Percentiles rank a stretch among this genome's conserved stretches.
phyloP scores from a whole-genome alignment of 2,329 filamentous ascomycete genomes.

The Proliferodiscus dingleyae region DNA sequence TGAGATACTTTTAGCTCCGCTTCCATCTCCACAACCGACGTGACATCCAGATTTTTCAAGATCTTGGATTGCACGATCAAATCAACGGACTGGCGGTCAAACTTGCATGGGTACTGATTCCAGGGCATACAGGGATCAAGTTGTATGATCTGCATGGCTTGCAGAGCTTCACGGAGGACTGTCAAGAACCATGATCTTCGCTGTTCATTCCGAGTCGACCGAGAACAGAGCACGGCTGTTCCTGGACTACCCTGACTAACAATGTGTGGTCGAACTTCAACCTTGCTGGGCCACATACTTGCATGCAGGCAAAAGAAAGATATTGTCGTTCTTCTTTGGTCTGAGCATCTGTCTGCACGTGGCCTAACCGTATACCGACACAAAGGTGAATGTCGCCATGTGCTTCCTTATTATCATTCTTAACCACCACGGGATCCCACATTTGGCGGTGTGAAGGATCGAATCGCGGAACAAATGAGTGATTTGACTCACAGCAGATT shows the following conservation, averaged over 20 bases:
- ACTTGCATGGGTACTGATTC: slow-evolving; percentile 21
- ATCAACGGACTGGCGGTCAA: slow-evolving; percentile 33
- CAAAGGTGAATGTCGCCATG: slow-evolving; percentile 19
- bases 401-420: slow-evolving; percentile 15
- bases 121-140: slow-evolving; percentile 23
- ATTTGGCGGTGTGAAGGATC: slow-evolving; percentile 29
- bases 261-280: too few species aligned
- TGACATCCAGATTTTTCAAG: slow-evolving; percentile 22
- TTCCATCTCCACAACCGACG: slow-evolving; percentile 18
- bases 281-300: too few species aligned
- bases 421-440: slow-evolving; percentile 24
- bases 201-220: slow-evolving; percentile 17
- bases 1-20: slow-evolving; percentile 6
- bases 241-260: slow-evolving; percentile 16
- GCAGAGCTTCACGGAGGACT: slow-evolving; percentile 24
- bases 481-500: too few species aligned
- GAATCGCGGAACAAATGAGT: too few species aligned
- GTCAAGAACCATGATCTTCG: slow-evolving; percentile 33
- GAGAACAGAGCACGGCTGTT: slow-evolving; percentile 10
- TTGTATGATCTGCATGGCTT: slow-evolving; percentile 32
- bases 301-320: slow-evolving; percentile 27
- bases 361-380: slow-evolving; percentile 11
- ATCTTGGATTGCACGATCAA: slow-evolving; percentile 21
- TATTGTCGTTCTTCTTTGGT: slow-evolving; percentile 21
- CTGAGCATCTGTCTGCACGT: slow-evolving; percentile 24